Evolutionary conservation across 805 yeast species (phyloP), one percentile per base, ranked within the genome.

Genomic region (Metschnikowia dekortorum): DNA sequence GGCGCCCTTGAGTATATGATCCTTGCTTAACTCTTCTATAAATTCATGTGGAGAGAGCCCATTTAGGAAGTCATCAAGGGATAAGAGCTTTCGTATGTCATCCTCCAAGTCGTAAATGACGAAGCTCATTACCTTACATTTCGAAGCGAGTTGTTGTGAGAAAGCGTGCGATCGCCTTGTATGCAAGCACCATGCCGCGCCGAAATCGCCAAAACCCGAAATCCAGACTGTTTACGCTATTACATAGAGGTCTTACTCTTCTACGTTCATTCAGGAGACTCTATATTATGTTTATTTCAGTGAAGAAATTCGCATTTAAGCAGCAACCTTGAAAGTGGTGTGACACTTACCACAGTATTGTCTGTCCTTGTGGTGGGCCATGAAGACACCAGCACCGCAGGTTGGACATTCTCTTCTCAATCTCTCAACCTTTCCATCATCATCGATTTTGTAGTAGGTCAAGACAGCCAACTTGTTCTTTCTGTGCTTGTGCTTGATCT

Each of bases 321-420:
- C 60, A 61, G 61, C 53, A 47, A 61, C 59, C 74, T 84, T 86
- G 81, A 84, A 86, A 76, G 97, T 91, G 69, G 87, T 81, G 86
- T 91, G 97, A 83, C 99, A 94, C 83, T 88, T 90, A 82, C 99
- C 99, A 82, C 99, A 94, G 97, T 94, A 94, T 80, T 87, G 96
- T 85, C 99, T 91, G 87, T 86, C 91, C 75, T 82, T 79, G 92
- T 88, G 91, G 90, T 91, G 86, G 69, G 98, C 99, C 97, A 94
- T 90, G 94, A 92, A 92, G 78, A 89, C 86, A 87, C 97, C 97
- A 65, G 97, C 94, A 82, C 97, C 97, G 82, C 97, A 92, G 69
- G 85, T 82, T 64, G 80, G 83, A 82, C 99, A 94, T 81, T 92
- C 97, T 79, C 96, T 90, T 84, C 97, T 94, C 76, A 94, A 89